Evolutionary conservation across 2,329 filamentous ascomycete species (phyloP).

Genomic region (Didymellaceae sp.): DNA sequence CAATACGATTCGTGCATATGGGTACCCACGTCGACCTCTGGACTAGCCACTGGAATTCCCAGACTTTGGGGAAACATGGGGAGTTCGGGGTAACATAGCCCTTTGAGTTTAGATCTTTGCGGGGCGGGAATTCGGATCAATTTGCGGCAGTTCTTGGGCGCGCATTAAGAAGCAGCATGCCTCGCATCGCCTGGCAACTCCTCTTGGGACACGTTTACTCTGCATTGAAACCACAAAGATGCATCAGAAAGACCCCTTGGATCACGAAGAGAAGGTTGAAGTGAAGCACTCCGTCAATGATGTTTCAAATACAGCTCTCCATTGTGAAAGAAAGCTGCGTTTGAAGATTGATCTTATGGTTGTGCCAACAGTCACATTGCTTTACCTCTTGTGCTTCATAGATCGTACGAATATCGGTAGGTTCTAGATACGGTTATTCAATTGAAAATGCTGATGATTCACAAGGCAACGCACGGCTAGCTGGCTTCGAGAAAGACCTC

Average conservation of each 20-base stretch:
- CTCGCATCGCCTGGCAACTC: too few species aligned
- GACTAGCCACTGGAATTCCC: not conserved
- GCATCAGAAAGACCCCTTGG: slow-evolving; percentile 9
- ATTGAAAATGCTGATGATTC: not conserved
- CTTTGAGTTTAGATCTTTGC: not conserved
- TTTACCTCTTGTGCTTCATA: slow-evolving; percentile 75
- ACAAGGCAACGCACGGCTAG: slow-evolving; percentile 69
- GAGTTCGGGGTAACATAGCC: not conserved
- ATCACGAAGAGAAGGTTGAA: slow-evolving; percentile 9
- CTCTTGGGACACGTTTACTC: too few species aligned
- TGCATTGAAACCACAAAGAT: too few species aligned
- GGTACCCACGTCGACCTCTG: not conserved
- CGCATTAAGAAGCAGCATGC: not conserved
- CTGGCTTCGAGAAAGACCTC: slow-evolving; percentile 67
- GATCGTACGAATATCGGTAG: slow-evolving; percentile 72
- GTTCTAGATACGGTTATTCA: slow-evolving; percentile 11
- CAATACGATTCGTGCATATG: not conserved
- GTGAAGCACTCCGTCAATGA: slow-evolving; percentile 15
- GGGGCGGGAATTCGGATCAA: not conserved
- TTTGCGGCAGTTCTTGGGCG: not conserved
- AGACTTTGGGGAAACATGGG: not conserved
- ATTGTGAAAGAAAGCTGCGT: slow-evolving; percentile 61
- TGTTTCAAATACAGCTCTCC: slow-evolving; percentile 59
- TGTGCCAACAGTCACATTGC: slow-evolving; percentile 66
- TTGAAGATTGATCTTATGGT: slow-evolving; percentile 68